Percentiles rank a stretch among this genome's conserved stretches.
Conservation (phyloP, 768 basidiomycete species). For the Naganishia antarctica region DNA sequence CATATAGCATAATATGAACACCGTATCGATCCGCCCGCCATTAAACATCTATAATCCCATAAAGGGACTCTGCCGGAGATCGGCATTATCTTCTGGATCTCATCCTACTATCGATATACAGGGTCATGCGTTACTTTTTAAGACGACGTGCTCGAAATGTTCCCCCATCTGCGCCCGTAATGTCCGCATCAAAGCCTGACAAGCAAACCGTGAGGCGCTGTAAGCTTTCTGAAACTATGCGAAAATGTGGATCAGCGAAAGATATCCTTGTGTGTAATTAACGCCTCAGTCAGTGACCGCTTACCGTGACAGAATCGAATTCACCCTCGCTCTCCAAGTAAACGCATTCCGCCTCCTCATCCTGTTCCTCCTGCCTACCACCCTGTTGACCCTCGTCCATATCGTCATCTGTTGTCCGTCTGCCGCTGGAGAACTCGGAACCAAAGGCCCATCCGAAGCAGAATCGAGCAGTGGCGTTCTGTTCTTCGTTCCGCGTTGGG, state of each 20-base stretch:
- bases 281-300: no score
- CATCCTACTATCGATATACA: no score
- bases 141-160: conserved; percentile 9
- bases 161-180: conserved; percentile 9
- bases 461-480: conserved; percentile 29
- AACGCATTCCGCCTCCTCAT: conserved; percentile 25
- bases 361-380: conserved; percentile 20
- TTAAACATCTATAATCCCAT: no score
- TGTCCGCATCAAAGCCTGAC: conserved; percentile 17
- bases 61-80: no score
- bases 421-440: conserved; percentile 26
- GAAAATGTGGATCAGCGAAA: no score
- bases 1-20: no score
- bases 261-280: no score
- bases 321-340: conserved; percentile 44
- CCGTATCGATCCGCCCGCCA: no score
- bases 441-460: conserved; percentile 46
- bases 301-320: conserved; percentile 31
- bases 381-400: neutral
- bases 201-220: conserved; percentile 19
- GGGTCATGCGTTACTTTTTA: no score
- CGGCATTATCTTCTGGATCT: no score
- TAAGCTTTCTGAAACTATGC: conserved; percentile 30
- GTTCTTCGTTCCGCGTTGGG: conserved; percentile 22
- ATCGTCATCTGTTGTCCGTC: neutral